Percentiles rank a stretch among this genome's conserved stretches.
Conservation (phyloP, 345 rosid genomes). For the Salix brachista region DNA sequence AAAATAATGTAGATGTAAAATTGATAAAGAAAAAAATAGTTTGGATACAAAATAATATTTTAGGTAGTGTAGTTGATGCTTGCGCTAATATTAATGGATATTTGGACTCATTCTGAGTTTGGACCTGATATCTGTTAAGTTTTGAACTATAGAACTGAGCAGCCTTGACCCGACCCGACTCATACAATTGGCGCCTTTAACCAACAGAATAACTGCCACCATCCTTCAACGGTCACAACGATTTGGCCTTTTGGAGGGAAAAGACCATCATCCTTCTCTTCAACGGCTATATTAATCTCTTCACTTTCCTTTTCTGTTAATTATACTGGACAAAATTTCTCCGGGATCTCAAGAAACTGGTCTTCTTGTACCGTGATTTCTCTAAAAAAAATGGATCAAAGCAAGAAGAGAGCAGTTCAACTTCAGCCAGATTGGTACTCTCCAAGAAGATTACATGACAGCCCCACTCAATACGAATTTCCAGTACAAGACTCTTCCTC, state of each 20-base stretch:
- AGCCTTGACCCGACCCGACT: not conserved
- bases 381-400: constrained; percentile 31
- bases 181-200: not conserved
- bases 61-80: too few species aligned
- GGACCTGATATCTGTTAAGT: too few species aligned
- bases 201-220: not conserved
- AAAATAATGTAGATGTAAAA: too few species aligned
- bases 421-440: constrained; percentile 42
- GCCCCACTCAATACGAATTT: constrained; percentile 32
- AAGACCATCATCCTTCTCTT: not conserved
- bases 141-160: too few species aligned
- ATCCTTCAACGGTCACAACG: constrained; percentile 13
- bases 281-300: not conserved
- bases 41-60: too few species aligned
- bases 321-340: not conserved
- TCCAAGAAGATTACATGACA: constrained; percentile 38
- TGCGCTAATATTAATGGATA: too few species aligned
- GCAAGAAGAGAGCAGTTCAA: not conserved
- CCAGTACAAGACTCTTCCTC: constrained; percentile 18
- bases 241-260: constrained; percentile 33
- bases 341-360: not conserved
- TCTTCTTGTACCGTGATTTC: not conserved
- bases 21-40: too few species aligned
- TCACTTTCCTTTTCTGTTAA: not conserved
- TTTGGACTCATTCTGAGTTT: too few species aligned